Evolutionary conservation across 2,329 filamentous ascomycete genomes (phyloP).

Genomic region (Apiospora marii): DNA sequence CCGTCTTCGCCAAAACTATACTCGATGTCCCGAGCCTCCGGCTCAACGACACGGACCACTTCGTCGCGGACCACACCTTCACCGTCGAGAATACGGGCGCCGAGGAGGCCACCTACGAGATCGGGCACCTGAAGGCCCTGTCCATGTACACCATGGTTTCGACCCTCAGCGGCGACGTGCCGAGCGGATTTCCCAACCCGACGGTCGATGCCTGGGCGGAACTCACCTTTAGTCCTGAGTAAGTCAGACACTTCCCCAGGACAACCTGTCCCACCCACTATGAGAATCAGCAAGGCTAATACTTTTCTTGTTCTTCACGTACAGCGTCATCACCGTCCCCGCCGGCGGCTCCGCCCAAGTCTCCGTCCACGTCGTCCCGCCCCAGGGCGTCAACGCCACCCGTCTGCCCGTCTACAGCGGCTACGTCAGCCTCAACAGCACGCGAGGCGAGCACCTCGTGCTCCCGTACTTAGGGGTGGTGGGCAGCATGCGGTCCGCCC

Average conservation of each 20-base stretch:
- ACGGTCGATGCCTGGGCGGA: conserved; percentile 28
- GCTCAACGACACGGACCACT: conserved; percentile 53
- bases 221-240: conserved; percentile 27
- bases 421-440: conserved; percentile 43
- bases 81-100: conserved; percentile 46
- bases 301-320: background rate
- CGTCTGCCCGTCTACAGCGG: conserved; percentile 53
- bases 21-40: conserved; percentile 46
- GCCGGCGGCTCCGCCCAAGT: conserved; percentile 38
- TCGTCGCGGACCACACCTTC: conserved; percentile 43
- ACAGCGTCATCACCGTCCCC: conserved; percentile 37
- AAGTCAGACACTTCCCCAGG: background rate
- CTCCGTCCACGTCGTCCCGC: conserved; percentile 40
- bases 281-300: background rate
- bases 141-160: conserved; percentile 44
- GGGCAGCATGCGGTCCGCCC: conserved; percentile 37
- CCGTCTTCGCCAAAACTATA: conserved; percentile 43
- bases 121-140: conserved; percentile 39
- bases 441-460: conserved; percentile 45
- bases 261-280: background rate
- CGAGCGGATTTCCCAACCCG: conserved; percentile 25
- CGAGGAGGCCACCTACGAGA: conserved; percentile 42
- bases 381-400: conserved; percentile 37
- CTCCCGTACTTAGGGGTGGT: conserved; percentile 51
- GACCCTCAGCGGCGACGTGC: background rate